Percentiles rank a stretch among this genome's conserved stretches.
These are phyloP conservation scores for Yamadazyma sp. DNA, from an alignment of 805 yeast species.

Conservation along the genomic window DNA sequence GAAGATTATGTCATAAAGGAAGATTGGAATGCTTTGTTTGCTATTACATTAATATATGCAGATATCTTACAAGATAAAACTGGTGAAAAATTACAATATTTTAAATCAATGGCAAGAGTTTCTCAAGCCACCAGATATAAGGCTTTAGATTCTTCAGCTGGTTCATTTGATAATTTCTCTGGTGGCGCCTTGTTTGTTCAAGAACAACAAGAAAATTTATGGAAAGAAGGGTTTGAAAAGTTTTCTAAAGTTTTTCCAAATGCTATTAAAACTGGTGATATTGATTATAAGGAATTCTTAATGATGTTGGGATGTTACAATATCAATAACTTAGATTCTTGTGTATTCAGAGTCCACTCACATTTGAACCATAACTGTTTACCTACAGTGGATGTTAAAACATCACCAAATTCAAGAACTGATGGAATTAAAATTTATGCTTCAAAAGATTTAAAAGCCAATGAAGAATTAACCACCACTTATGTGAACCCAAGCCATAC, in stretches of 20 bases:
- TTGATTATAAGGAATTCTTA: constrained; percentile 53
- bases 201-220: constrained; percentile 55
- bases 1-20: constrained; percentile 61
- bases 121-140: constrained; percentile 63
- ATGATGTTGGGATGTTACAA: constrained; percentile 68
- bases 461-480: constrained; percentile 66
- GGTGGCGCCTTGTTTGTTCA: constrained; percentile 54
- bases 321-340: constrained; percentile 67
- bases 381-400: constrained; percentile 60
- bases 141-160: constrained; percentile 54
- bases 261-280: constrained; percentile 15
- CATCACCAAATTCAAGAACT: constrained; percentile 35
- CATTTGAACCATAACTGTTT: constrained; percentile 76
- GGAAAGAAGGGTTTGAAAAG: constrained; percentile 55
- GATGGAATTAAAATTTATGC: constrained; percentile 63
- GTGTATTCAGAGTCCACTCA: constrained; percentile 59
- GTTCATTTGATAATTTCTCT: constrained; percentile 49
- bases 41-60: constrained; percentile 57
- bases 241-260: constrained; percentile 50
- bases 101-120: constrained; percentile 64
- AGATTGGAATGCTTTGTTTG: constrained; percentile 67
- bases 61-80: constrained; percentile 40
- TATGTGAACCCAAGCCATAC: constrained; percentile 68
- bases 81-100: constrained; percentile 41
- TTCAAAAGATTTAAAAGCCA: constrained; percentile 50